Base-by-base conservation (phyloP, 495 filamentous ascomycete species). In the Lophiostoma macrostomum region DNA sequence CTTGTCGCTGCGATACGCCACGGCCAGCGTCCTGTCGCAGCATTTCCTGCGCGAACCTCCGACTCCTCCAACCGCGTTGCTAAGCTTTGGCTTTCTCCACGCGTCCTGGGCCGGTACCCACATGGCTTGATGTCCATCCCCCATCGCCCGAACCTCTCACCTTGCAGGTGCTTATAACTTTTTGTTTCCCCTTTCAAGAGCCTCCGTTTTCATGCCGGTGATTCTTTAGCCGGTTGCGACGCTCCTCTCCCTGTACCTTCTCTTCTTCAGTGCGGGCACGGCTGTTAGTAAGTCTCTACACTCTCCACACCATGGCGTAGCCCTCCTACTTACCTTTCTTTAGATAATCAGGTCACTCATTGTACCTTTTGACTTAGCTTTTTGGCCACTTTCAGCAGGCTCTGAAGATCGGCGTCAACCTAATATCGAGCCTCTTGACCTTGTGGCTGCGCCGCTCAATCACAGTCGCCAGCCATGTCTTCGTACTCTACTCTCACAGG, bases 231-330 rank as follows among this genome's bases (percentile, higher is more conserved):
- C 60, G 60, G 60, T 50, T 25, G 34, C 55, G 19, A 43, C 32
- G 48, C 23, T 50, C 39, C 47, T 28, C 51, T 55, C 40, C 43
- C 50, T 57, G 32, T 51, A 36, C 41, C 30, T 64, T 64, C 47
- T 56, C 30, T 64, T 60, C 52, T 64, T 53, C 56, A 42, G 60
- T 64, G 60, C 60, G 42, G 60, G 60, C 56, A 64, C 60, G 32
- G 16, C 32, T 60, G 46, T 49, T 52, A 51, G 56, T 64, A 47
- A 43, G 43, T 60, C 24, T 18, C 13, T 38, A 43, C 35, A 37
- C 18, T 19, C 5, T 13, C 48, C 31, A 31, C 22, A 8, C 27
- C 16, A 27, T 58, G 47, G 34, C 42, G 13, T 49, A 25, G 16
- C 24, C 29, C 25, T 24, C 12, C 28, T 7, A 50, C 58, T 62